Evolutionary conservation across 139 green algal species (phyloP).

Genomic region (Picochlorum sp.): DNA sequence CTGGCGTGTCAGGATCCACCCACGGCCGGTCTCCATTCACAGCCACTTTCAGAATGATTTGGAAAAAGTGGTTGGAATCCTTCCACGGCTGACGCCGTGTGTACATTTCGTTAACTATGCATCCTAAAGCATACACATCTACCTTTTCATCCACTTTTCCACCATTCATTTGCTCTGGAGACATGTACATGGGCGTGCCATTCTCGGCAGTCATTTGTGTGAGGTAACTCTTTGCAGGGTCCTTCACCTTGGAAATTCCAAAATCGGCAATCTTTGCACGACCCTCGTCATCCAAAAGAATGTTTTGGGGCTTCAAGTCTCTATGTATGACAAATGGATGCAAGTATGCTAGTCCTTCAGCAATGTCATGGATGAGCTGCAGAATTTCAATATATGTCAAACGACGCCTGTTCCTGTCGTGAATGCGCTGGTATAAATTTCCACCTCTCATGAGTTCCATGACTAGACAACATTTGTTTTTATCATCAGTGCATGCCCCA

Average conservation of each 20-base stretch:
- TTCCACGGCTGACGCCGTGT: constrained; percentile 43
- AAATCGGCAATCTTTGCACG: constrained; percentile 78
- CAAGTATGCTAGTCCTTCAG: constrained; percentile 58
- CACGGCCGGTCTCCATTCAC: constrained; percentile 42
- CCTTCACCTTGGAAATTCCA: constrained; percentile 64
- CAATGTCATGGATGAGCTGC: constrained; percentile 54
- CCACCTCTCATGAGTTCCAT: constrained; percentile 74
- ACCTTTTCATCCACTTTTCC: constrained; percentile 65
- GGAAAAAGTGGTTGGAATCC: constrained; percentile 39
- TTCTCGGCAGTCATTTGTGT: constrained; percentile 64
- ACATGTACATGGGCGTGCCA: constrained; percentile 68
- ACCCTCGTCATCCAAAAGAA: constrained; percentile 53
- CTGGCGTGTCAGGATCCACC: constrained; percentile 37
- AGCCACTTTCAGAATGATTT: constrained; percentile 53
- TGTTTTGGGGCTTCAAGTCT: constrained; percentile 72
- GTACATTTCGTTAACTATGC: constrained; percentile 48
- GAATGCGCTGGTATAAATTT: constrained; percentile 59
- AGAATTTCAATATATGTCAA: constrained; percentile 64
- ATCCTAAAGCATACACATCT: constrained; percentile 48
- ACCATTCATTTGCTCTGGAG: constrained; percentile 74
- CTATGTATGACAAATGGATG: constrained; percentile 72
- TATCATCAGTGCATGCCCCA: constrained; percentile 44
- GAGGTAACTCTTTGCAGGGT: constrained; percentile 66
- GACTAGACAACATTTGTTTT: constrained; percentile 54
- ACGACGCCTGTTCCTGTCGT: constrained; percentile 40